A percentile compares a stretch with the other conserved stretches of the same genome.
phyloP scores from a whole-genome alignment of 371 early-diverging fungal species.

The Mortierella sp. region DNA sequence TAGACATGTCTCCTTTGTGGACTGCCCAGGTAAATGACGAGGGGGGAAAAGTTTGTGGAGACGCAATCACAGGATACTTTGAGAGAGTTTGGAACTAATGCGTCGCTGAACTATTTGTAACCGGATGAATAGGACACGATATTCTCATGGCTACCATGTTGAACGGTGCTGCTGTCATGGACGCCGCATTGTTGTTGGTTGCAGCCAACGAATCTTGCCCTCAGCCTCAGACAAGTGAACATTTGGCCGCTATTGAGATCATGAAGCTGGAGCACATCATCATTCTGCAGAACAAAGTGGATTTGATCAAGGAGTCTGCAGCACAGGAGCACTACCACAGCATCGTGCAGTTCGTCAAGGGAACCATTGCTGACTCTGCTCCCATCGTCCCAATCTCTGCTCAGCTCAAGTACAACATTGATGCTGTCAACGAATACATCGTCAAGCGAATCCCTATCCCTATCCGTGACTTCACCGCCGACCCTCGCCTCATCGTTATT shows the following conservation, averaged over 20 bases:
- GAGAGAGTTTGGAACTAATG: too few species aligned
- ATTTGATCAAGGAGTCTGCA: constrained; percentile 96
- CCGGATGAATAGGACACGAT: constrained; percentile 85
- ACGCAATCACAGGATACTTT: not conserved
- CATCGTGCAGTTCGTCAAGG: constrained; percentile 96
- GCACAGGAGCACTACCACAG: constrained; percentile 96
- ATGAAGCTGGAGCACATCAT: constrained; percentile 99
- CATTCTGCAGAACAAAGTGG: constrained; percentile 99
- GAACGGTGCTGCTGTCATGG: constrained; percentile 99
- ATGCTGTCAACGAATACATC: constrained; percentile 99
- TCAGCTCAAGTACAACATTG: constrained; percentile 99
- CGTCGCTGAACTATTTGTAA: not conserved
- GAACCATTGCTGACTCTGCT: constrained; percentile 95
- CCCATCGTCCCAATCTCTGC: constrained; percentile 99
- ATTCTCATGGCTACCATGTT: constrained; percentile 99
- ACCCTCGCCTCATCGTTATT: constrained; percentile 98
- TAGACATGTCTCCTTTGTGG: constrained; percentile 99
- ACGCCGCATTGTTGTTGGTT: constrained; percentile 99
- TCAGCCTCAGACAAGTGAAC: constrained; percentile 99
- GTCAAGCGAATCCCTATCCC: constrained; percentile 99
- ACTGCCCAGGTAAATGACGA: constrained; percentile 92
- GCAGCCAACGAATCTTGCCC: constrained; percentile 99
- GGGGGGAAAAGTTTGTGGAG: not conserved
- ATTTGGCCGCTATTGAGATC: constrained; percentile 99
- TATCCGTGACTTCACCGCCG: constrained; percentile 91